A percentile compares a stretch with the other conserved stretches of the same genome.
Conservation (phyloP, 2,329 filamentous ascomycete genomes). For the Bipolaris victoriae region DNA sequence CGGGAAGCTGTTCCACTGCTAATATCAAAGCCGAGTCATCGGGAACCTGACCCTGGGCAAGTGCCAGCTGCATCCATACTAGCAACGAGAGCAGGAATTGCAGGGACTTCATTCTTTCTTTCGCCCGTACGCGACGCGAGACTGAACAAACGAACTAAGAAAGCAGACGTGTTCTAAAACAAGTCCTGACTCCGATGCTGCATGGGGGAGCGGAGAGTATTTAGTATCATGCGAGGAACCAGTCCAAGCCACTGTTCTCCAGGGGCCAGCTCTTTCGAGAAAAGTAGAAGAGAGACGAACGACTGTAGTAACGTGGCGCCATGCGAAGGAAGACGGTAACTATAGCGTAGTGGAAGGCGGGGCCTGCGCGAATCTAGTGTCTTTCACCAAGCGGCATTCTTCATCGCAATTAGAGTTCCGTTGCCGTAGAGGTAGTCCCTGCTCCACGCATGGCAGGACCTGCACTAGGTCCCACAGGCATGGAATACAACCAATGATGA, state of each 20-base stretch:
- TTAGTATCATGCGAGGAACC: slow-evolving; percentile 7
- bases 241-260: slow-evolving; percentile 3
- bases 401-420: slow-evolving; percentile 5
- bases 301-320: slow-evolving; percentile 5
- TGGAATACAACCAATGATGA: slow-evolving; percentile 8
- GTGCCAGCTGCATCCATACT: slow-evolving; percentile 20
- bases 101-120: slow-evolving; percentile 23
- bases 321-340: slow-evolving; percentile 9
- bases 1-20: slow-evolving; percentile 21
- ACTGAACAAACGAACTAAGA: not conserved
- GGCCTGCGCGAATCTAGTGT: slow-evolving; percentile 6
- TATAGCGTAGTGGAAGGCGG: slow-evolving; percentile 9
- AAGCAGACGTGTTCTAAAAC: slow-evolving; percentile 4
- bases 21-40: slow-evolving; percentile 15
- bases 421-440: slow-evolving; percentile 11
- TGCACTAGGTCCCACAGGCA: slow-evolving; percentile 13
- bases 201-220: slow-evolving; percentile 6
- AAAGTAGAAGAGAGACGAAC: slow-evolving; percentile 10
- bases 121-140: not conserved
- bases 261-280: slow-evolving; percentile 9
- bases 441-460: slow-evolving; percentile 3
- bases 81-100: slow-evolving; percentile 25
- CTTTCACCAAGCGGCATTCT: slow-evolving; percentile 9
- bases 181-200: slow-evolving; percentile 1
- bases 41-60: slow-evolving; percentile 20